phyloP scores from a whole-genome alignment of 306 rosid genomes.

The Medicago ruthenica region DNA sequence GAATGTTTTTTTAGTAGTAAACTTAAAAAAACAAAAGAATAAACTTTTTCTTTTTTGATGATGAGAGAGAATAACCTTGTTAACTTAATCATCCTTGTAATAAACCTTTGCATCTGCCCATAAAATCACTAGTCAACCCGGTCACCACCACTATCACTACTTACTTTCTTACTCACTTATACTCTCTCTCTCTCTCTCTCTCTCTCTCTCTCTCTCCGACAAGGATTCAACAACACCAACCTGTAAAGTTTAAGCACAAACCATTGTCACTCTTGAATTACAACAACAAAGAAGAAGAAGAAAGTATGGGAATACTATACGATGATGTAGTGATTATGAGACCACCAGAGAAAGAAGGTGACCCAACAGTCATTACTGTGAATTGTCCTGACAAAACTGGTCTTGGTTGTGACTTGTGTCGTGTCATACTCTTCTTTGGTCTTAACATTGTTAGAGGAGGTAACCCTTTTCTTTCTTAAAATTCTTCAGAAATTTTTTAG shows the following conservation, averaged over 20 bases:
- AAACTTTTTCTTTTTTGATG: too few species aligned
- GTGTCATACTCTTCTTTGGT: conserved; percentile 91
- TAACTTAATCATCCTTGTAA: too few species aligned
- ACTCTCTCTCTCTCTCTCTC: too few species aligned
- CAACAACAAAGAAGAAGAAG: not conserved
- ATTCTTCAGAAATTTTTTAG: not conserved
- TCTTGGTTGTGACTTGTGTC: conserved; percentile 93
- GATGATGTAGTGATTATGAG: conserved; percentile 83
- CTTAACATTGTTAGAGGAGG: conserved; percentile 96
- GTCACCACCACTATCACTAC: too few species aligned
- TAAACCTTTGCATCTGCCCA: too few species aligned
- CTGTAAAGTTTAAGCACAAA: conserved; percentile 27
- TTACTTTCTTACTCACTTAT: too few species aligned
- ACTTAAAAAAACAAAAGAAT: too few species aligned
- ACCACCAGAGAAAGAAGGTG: conserved; percentile 69
- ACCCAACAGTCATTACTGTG: conserved; percentile 74
- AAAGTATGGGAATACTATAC: conserved; percentile 71
- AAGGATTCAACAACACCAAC: conserved; percentile 43
- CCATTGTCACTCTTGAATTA: conserved; percentile 7
- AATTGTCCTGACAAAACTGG: conserved; percentile 98
- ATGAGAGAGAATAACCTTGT: too few species aligned
- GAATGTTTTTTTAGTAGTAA: too few species aligned
- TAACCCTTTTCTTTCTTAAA: conserved; percentile 22
- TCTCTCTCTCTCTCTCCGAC: not conserved
- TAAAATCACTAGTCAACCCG: too few species aligned